Percentiles rank a stretch among this genome's conserved stretches.
These are phyloP conservation scores for Penicillium sp. DNA, from an alignment of 2,329 filamentous ascomycete species.

Conservation along the genomic window DNA sequence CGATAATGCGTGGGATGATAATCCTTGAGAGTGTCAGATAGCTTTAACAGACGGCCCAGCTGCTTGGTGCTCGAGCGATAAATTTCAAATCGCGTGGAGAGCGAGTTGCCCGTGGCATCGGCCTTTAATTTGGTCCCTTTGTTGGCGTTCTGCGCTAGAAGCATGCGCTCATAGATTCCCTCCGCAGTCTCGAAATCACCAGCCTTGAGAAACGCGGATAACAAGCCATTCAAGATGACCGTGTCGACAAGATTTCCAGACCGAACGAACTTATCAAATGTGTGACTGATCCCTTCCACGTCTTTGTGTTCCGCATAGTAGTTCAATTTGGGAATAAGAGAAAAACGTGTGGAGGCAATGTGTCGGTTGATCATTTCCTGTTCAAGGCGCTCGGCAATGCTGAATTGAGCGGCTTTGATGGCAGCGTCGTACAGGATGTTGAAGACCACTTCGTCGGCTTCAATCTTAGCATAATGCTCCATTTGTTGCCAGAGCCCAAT, in stretches of 20 bases:
- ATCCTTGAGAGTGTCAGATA: conserved; percentile 47
- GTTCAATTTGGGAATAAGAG: conserved; percentile 80
- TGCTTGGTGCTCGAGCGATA: conserved; percentile 45
- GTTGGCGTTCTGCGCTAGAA: conserved; percentile 57
- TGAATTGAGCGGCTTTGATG: conserved; percentile 81
- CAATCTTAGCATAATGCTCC: conserved; percentile 71
- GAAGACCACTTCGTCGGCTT: conserved; percentile 79
- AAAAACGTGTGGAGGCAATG: conserved; percentile 74
- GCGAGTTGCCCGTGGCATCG: conserved; percentile 6
- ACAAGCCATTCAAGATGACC: conserved; percentile 82
- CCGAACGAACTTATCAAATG: conserved; percentile 82
- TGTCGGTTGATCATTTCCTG: conserved; percentile 76
- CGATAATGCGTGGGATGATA: conserved; percentile 61
- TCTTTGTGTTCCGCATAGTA: conserved; percentile 79
- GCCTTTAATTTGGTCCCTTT: conserved; percentile 25
- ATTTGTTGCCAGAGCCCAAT: conserved; percentile 86
- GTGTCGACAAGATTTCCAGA: conserved; percentile 88
- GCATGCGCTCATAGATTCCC: conserved; percentile 84
- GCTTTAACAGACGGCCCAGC: conserved; percentile 54
- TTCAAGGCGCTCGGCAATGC: conserved; percentile 81
- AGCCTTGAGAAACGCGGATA: conserved; percentile 74
- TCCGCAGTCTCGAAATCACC: conserved; percentile 79
- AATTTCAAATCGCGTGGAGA: conserved; percentile 38
- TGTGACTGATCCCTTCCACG: conserved; percentile 71
- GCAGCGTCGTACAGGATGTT: conserved; percentile 91